A percentile compares a stretch with the other conserved stretches of the same genome.
These are phyloP conservation scores for Xylariales sp. DNA, from an alignment of 2,329 filamentous ascomycete species.

Conservation along the genomic window DNA sequence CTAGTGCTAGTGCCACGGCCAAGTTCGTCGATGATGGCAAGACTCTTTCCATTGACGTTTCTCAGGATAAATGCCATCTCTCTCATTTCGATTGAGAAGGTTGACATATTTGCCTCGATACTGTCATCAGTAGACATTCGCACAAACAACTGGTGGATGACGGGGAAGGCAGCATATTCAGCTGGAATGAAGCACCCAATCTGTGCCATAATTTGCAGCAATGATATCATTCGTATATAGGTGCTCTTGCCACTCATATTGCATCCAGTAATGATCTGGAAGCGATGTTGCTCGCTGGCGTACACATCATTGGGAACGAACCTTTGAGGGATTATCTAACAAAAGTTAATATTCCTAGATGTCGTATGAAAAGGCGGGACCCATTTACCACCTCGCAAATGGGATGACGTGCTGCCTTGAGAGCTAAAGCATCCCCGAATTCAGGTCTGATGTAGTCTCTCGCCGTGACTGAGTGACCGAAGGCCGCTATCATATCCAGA, in stretches of 20 bases:
- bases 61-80: slow-evolving; percentile 90
- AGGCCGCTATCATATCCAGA: slow-evolving; percentile 78
- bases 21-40: slow-evolving; percentile 87
- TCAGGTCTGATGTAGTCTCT: slow-evolving; percentile 60
- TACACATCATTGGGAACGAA: slow-evolving; percentile 92
- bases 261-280: slow-evolving; percentile 91
- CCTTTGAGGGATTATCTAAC: slow-evolving; percentile 54
- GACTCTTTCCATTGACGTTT: slow-evolving; percentile 71
- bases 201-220: slow-evolving; percentile 90
- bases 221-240: slow-evolving; percentile 79
- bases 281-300: slow-evolving; percentile 71
- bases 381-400: slow-evolving; percentile 72
- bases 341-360: slow-evolving; percentile 3
- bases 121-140: slow-evolving; percentile 82
- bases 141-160: slow-evolving; percentile 81
- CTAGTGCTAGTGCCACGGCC: slow-evolving; percentile 84
- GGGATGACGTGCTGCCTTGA: slow-evolving; percentile 73
- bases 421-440: slow-evolving; percentile 61
- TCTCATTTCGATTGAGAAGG: slow-evolving; percentile 91
- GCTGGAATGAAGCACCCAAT: slow-evolving; percentile 89
- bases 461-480: slow-evolving; percentile 67
- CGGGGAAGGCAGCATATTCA: slow-evolving; percentile 73
- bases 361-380: too few relatives aligned
- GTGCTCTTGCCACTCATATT: slow-evolving; percentile 99
- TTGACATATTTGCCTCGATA: slow-evolving; percentile 86